Evolutionary conservation across 1,284 basidiomycete genomes (phyloP), one percentile per base, ranked within the genome.

Genomic region (Taiwanofungus camphoratus): DNA sequence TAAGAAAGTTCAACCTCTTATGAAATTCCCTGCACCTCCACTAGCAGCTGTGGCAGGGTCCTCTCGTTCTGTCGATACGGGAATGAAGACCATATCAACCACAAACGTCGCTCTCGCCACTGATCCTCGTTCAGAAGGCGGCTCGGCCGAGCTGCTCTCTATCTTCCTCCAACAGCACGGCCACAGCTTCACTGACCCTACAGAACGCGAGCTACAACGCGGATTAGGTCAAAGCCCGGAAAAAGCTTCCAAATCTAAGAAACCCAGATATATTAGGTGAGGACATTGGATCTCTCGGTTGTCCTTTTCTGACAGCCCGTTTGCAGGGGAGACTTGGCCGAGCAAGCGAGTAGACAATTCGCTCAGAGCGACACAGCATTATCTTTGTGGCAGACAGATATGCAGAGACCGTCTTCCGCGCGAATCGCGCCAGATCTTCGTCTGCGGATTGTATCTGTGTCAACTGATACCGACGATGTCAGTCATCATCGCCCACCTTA

Each of bases 271-370:
- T 42, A 26, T 61, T 15, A 57, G 65, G 66, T 69, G 30, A 7
- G 52, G n/a, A n/a, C n/a, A n/a, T n/a, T 48, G 16, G 12, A 51
- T 19, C 5, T 33, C n/a, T 31, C 20, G 20, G 4, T 34, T 5
- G 13, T 22, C 15, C 3, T 19, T 23, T 33, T 19, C 12, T 32
- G 34, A 27, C 36, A 27, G n/a, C 27, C 11, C 20, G 32, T 40
- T 13, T 33, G 22, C 42, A 76, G 77, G 22, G 72, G 71, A 12
- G 76, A 76, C 0, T 50, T 79, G 5, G 77, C 76, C 0, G 70
- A 71, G 35, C 66, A 65, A 7, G 68, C 74, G 1, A 62, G 66
- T 13, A 57, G 64, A 9, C 53, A 64, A 24, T 67, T 74, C 29
- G 54, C 64, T 13, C 67, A 66, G 15, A 53, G 61, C 11, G 63